Conservation (phyloP, 2,329 filamentous ascomycete genomes). For the Ploettnerulaceae sp. region DNA sequence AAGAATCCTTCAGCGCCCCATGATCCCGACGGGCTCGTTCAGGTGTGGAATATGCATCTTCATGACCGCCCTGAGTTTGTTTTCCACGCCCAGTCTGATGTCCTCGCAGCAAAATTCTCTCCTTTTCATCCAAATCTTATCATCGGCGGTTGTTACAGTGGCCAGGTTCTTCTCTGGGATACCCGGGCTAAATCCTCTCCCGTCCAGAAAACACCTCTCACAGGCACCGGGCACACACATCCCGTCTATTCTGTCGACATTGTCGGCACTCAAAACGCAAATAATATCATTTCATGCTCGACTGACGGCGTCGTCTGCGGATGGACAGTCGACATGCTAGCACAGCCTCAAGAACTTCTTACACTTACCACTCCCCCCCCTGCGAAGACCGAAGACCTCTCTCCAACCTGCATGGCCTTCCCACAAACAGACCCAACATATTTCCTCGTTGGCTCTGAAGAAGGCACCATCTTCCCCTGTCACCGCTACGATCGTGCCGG, state of each 20-base stretch:
- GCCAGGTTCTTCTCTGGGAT: constrained; percentile 95
- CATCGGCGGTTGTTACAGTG: constrained; percentile 91
- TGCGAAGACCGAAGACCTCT: constrained; percentile 88
- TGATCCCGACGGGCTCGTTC: constrained; percentile 86
- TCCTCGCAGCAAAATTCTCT: constrained; percentile 95
- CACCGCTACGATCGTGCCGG: constrained; percentile 96
- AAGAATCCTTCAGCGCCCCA: constrained; percentile 95
- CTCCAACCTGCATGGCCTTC: constrained; percentile 91
- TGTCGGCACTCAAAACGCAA: constrained; percentile 95
- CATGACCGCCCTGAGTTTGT: constrained; percentile 93
- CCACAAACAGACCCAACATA: constrained; percentile 94
- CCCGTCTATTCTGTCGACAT: constrained; percentile 94
- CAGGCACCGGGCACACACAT: constrained; percentile 91
- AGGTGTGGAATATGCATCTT: constrained; percentile 95
- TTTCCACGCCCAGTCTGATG: constrained; percentile 93
- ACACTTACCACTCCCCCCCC: constrained; percentile 82
- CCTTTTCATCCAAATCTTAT: constrained; percentile 96
- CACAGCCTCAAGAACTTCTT: constrained; percentile 90
- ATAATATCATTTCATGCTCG: constrained; percentile 95
- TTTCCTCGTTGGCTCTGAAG: constrained; percentile 94
- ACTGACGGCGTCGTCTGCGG: constrained; percentile 96
- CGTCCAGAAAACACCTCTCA: constrained; percentile 93
- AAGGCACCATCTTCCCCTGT: constrained; percentile 93
- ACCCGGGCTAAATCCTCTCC: constrained; percentile 84
- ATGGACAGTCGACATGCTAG: constrained; percentile 97